Conservation (phyloP, 2,329 filamentous ascomycete species). For the Daldinia eschscholtzii region DNA sequence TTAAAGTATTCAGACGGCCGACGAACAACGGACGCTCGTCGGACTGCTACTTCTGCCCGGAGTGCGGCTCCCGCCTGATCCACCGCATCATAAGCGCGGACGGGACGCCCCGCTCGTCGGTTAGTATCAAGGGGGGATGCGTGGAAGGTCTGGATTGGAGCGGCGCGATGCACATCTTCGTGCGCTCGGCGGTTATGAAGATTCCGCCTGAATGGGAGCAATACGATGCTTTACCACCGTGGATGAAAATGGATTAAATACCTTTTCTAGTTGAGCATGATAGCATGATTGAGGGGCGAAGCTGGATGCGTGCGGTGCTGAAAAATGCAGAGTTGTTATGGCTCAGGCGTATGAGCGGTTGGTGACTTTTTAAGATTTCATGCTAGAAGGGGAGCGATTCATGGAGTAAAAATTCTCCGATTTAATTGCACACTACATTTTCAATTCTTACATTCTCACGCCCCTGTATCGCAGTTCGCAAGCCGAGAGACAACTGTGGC, state of each 20-base stretch:
- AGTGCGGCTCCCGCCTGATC: constrained; percentile 62
- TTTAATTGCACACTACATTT: background rate
- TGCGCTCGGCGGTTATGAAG: constrained; percentile 58
- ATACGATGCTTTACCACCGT: constrained; percentile 46
- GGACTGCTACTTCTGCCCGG: constrained; percentile 55
- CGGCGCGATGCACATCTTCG: constrained; percentile 61
- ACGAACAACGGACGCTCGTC: constrained; percentile 58
- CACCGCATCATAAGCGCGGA: constrained; percentile 58
- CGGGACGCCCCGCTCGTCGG: constrained; percentile 53
- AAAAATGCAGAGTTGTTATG: too few species aligned
- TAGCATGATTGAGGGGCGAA: background rate
- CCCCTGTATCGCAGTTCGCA: background rate
- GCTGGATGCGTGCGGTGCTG: too few species aligned
- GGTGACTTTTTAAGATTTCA: background rate
- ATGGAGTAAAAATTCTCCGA: background rate
- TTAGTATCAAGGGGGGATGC: constrained; percentile 63
- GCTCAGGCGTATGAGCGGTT: too few species aligned
- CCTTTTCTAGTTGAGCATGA: too few species aligned
- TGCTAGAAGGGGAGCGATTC: too few species aligned
- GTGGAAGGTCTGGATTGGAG: constrained; percentile 58
- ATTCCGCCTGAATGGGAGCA: constrained; percentile 56
- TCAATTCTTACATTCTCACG: background rate
- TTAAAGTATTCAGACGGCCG: constrained; percentile 56
- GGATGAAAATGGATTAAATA: constrained; percentile 28
- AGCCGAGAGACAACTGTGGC: background rate